Conservation (phyloP, 768 basidiomycete species). For the Flagelloscypha sp. region DNA sequence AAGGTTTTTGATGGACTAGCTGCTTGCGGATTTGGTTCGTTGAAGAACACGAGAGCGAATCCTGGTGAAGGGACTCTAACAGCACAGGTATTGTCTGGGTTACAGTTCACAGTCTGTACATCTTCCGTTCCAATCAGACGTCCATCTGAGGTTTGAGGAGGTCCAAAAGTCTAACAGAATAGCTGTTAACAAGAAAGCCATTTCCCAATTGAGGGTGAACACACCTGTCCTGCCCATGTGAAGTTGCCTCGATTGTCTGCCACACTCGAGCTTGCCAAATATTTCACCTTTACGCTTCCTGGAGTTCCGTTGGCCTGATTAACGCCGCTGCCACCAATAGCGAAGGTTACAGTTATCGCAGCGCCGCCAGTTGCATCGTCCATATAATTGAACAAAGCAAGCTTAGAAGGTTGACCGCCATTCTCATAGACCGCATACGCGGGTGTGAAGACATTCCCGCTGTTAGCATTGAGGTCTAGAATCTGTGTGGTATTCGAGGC, state of each 20-base stretch:
- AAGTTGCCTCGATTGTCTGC: too few species aligned
- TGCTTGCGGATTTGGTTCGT: constrained; percentile 22
- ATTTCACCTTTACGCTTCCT: constrained; percentile 45
- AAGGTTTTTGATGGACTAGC: constrained; percentile 38
- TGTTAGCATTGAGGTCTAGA: constrained; percentile 28
- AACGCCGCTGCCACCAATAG: constrained; percentile 35
- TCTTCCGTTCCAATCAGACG: constrained; percentile 46
- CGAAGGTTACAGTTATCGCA: constrained; percentile 43
- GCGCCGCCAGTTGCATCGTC: constrained; percentile 35
- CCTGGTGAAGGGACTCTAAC: constrained; percentile 63
- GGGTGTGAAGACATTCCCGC: constrained; percentile 29
- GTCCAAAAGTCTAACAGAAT: constrained; percentile 47
- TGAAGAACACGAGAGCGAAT: constrained; percentile 70
- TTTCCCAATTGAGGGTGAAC: constrained; percentile 11
- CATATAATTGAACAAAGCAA: constrained; percentile 44
- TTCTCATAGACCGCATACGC: constrained; percentile 43
- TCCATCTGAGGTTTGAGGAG: constrained; percentile 58
- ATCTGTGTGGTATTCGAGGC: constrained; percentile 31
- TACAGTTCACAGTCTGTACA: constrained; percentile 54
- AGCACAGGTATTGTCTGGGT: constrained; percentile 44
- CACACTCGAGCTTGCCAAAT: constrained; percentile 28
- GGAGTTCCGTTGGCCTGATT: constrained; percentile 32
- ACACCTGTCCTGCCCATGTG: constrained; percentile 71
- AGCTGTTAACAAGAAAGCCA: too few species aligned
- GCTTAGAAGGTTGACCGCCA: constrained; percentile 27